Evolutionary conservation across 2,329 filamentous ascomycete genomes (phyloP).

Genomic region (Colletotrichum magnum): DNA sequence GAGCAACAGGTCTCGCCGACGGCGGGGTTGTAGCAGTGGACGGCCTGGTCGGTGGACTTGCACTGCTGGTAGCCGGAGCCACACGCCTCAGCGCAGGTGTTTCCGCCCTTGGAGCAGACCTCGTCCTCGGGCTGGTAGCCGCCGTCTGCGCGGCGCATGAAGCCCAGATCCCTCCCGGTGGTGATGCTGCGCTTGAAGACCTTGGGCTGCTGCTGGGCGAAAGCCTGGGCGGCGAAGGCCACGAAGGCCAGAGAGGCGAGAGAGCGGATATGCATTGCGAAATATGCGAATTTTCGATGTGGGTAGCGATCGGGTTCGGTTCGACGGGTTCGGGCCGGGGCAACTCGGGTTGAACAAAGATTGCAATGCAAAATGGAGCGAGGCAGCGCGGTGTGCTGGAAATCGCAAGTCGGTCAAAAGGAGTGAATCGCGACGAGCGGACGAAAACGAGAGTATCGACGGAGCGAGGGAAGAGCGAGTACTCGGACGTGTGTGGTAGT

Average conservation of each 20-base stretch:
- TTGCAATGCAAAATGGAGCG: background rate
- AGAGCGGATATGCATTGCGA: slow-evolving; percentile 42
- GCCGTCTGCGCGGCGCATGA: slow-evolving; percentile 59
- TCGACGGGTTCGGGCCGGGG: slow-evolving; percentile 5
- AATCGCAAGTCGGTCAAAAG: slow-evolving; percentile 23
- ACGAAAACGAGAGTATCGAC: slow-evolving; percentile 29
- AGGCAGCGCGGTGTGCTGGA: background rate
- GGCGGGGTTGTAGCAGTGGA: slow-evolving; percentile 71
- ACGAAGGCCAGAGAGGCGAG: slow-evolving; percentile 41
- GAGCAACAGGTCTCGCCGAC: slow-evolving; percentile 70
- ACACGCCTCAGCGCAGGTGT: slow-evolving; percentile 69
- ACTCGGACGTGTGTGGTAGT: slow-evolving; percentile 26
- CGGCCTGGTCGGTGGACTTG: slow-evolving; percentile 60
- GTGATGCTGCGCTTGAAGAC: slow-evolving; percentile 54
- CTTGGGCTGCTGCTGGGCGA: slow-evolving; percentile 39
- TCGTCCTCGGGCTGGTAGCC: slow-evolving; percentile 66
- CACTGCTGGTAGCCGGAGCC: slow-evolving; percentile 65
- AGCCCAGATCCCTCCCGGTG: slow-evolving; percentile 54
- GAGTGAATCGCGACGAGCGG: slow-evolving; percentile 31
- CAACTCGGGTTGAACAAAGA: background rate
- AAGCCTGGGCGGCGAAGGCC: slow-evolving; percentile 40
- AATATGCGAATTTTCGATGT: slow-evolving; percentile 3
- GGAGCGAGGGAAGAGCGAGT: slow-evolving; percentile 27
- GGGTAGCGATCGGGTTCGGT: slow-evolving; percentile 18
- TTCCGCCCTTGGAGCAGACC: slow-evolving; percentile 61